Conservation (phyloP, 768 basidiomycete species). For the Mycena chlorophos region DNA sequence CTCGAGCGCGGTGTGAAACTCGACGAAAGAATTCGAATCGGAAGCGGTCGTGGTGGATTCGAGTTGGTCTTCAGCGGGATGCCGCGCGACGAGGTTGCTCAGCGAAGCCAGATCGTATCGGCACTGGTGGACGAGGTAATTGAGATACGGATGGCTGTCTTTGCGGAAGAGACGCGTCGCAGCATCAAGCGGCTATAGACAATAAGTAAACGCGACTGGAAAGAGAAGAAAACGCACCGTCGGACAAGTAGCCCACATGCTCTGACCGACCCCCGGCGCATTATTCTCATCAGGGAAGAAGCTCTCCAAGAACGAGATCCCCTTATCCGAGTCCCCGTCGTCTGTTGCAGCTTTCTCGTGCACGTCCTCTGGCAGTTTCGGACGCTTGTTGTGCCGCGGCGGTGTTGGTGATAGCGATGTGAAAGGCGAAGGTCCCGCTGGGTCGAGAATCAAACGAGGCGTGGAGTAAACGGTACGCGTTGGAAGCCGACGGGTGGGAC, state of each 20-base stretch:
- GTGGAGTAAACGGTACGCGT: too few species aligned
- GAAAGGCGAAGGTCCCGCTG: too few species aligned
- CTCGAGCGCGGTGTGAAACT: background rate
- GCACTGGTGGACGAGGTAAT: constrained; percentile 18
- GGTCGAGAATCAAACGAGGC: too few species aligned
- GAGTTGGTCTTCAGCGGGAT: background rate
- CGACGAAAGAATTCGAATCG: background rate
- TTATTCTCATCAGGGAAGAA: background rate
- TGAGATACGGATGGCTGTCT: constrained; percentile 3
- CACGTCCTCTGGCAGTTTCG: too few species aligned
- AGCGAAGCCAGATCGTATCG: constrained; percentile 14
- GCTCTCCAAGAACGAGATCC: too few species aligned
- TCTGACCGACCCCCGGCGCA: background rate
- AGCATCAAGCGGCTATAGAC: constrained; percentile 1
- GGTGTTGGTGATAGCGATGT: too few species aligned
- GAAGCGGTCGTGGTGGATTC: background rate
- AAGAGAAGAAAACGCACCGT: background rate
- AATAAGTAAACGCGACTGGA: background rate
- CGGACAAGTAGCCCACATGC: background rate
- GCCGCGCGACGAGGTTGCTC: constrained; percentile 7
- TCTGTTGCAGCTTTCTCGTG: too few species aligned
- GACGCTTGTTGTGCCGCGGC: too few species aligned
- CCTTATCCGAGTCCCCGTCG: too few species aligned
- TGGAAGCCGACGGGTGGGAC: too few species aligned
- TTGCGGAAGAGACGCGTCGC: constrained; percentile 3